phyloP scores from a whole-genome alignment of 2,329 filamentous ascomycete species.

The Hymenoscyphus fructigenus region DNA sequence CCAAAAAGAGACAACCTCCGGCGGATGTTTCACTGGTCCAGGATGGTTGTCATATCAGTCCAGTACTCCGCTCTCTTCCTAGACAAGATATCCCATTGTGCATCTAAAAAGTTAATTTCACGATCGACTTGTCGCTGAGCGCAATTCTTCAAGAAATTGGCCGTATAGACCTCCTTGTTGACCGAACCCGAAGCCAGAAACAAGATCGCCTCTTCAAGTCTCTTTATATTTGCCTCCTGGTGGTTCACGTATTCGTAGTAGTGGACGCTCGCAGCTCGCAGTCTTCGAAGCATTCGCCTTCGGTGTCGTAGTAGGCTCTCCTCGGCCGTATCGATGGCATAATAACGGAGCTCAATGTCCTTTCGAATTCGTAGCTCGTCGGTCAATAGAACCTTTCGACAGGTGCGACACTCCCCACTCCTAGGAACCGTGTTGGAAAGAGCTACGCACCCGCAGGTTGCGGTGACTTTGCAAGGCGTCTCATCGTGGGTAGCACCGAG shows the following conservation, averaged over 20 bases:
- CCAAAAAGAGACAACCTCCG: too few relatives aligned
- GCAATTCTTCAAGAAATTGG: conserved; percentile 4
- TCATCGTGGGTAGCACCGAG: not conserved
- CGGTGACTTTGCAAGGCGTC: not conserved
- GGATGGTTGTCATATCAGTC: conserved; percentile 5
- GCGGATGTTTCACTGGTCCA: not conserved
- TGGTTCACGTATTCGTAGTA: not conserved
- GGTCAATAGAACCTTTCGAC: not conserved
- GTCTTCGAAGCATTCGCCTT: conserved; percentile 5
- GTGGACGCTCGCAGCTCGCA: not conserved
- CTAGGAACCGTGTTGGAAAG: not conserved
- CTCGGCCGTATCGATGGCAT: not conserved
- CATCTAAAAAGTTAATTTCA: conserved; percentile 3
- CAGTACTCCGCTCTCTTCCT: conserved; percentile 1
- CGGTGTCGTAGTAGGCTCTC: conserved; percentile 1
- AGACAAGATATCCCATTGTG: not conserved
- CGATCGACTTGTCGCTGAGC: conserved; percentile 7
- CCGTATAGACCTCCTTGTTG: not conserved
- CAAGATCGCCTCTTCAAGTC: not conserved
- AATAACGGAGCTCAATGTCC: conserved; percentile 3
- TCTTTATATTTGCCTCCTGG: not conserved
- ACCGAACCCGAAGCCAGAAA: conserved; percentile 7
- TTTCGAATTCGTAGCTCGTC: conserved; percentile 3
- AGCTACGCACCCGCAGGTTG: not conserved
- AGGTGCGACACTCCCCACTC: not conserved